Conservation (phyloP, 176 grass and related monocot species). For the Aegilops bicornis region DNA sequence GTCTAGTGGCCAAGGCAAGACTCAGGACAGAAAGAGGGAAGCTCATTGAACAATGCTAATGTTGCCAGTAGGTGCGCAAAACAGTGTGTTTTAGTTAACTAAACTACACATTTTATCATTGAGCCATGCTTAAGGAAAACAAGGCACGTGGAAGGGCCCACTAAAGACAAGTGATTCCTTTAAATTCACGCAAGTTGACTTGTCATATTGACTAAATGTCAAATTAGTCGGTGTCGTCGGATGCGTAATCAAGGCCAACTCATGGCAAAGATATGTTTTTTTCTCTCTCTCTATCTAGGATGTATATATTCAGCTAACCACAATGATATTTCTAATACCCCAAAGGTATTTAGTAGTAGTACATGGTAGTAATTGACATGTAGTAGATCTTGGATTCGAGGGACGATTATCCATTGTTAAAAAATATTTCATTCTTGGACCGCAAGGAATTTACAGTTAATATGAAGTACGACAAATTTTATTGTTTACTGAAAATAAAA, state of each 20-base stretch:
- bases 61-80: too few relatives aligned
- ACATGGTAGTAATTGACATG: neutral
- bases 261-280: too few relatives aligned
- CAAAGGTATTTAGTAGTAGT: neutral
- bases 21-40: too few relatives aligned
- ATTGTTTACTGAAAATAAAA: neutral
- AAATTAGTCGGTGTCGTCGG: neutral
- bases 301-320: neutral
- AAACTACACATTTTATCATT: neutral
- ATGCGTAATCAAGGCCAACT: too few relatives aligned
- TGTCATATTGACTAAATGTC: neutral
- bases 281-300: too few relatives aligned
- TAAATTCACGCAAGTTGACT: neutral
- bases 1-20: too few relatives aligned
- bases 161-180: neutral
- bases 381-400: neutral
- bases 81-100: neutral
- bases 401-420: neutral
- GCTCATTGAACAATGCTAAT: too few relatives aligned
- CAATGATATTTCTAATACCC: neutral
- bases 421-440: neutral
- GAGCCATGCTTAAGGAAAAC: neutral
- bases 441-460: neutral
- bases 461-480: neutral
- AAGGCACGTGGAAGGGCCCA: neutral